Evolutionary conservation across 148 eudicot genomes (phyloP), one percentile per base, ranked within the genome.

Genomic region (Cornus kousa): DNA sequence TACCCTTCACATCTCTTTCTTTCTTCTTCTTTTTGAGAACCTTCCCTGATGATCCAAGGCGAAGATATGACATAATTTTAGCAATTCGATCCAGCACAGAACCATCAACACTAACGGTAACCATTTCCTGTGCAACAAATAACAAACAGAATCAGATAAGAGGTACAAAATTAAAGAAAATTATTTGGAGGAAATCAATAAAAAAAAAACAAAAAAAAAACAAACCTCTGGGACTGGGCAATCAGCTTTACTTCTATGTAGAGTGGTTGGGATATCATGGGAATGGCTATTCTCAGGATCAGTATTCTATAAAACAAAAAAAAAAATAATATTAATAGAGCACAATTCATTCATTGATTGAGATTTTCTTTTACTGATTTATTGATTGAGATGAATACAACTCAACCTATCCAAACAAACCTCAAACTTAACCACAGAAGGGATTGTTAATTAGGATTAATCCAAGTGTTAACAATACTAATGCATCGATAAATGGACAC

Each of bases 31-130:
- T 96, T 91, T 96, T 96, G 74, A 95, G 88, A 86, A 96, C 95
- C 83, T 96, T 96, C 73, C 99, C 99, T 43, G 99, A 96, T 79
- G 99, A 93, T 80, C 99, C 99, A 76, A 96, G 91, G 71, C 99
- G 99, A 67, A 96, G 94, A 86, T 96, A 96, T 48, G 97, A 89
- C 98, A 96, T 93, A 70, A 96, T 93, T 87, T 96, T 96, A 73
- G 92, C 92, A 79, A 96, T 96, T 71, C 95, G 95, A 73, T 96
- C 99, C 59, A 96, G 89, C 81, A 96, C 99, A 78, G 97, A 92
- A 74, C 97, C 95, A 92, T 96, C 99, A 81, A 96, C 98, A 80
- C 89, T 93, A 53, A 93, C 99, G 43, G 97, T 92, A 69, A 96
- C 98, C 94, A 92, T 92, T 88, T 96, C 99, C 99, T 96, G 90